Evolutionary conservation across 106 monocot genomes (phyloP).

Genomic region (Acorus gramineus): DNA sequence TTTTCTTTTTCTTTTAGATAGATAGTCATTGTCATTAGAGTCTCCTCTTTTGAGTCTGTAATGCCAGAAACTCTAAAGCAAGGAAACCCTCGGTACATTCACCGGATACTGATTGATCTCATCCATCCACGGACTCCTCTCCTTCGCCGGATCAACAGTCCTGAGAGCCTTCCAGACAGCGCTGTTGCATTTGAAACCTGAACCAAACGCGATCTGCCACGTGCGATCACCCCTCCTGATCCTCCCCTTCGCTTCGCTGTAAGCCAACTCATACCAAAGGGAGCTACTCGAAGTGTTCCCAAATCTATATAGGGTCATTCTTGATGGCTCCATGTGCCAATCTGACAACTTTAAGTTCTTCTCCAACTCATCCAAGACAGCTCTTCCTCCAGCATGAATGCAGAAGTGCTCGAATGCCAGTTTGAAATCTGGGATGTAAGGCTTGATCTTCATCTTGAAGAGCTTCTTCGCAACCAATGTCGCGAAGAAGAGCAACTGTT

Average conservation of each 20-base stretch:
- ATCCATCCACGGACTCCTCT: too few relatives aligned
- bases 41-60: too few relatives aligned
- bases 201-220: background rate
- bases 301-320: background rate
- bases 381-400: background rate
- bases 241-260: background rate
- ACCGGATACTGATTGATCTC: too few relatives aligned
- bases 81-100: constrained; percentile 7
- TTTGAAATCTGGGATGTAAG: constrained; percentile 27
- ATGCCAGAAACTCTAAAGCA: constrained; percentile 5
- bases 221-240: background rate
- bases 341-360: constrained; percentile 1
- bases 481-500: constrained; percentile 3
- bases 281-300: background rate
- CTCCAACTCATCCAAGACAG: constrained; percentile 1
- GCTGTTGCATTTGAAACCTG: constrained; percentile 1
- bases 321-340: constrained; percentile 5
- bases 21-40: too few relatives aligned
- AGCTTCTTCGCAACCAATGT: constrained; percentile 53
- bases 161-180: background rate
- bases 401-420: constrained; percentile 4
- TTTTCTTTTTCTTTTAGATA: too few relatives aligned
- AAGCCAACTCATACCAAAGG: constrained; percentile 1
- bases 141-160: background rate
- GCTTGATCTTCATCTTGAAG: constrained; percentile 60